A percentile compares a stretch with the other conserved stretches of the same genome.
phyloP scores from a whole-genome alignment of 2,329 filamentous ascomycete genomes.

The Tolypocladium album region DNA sequence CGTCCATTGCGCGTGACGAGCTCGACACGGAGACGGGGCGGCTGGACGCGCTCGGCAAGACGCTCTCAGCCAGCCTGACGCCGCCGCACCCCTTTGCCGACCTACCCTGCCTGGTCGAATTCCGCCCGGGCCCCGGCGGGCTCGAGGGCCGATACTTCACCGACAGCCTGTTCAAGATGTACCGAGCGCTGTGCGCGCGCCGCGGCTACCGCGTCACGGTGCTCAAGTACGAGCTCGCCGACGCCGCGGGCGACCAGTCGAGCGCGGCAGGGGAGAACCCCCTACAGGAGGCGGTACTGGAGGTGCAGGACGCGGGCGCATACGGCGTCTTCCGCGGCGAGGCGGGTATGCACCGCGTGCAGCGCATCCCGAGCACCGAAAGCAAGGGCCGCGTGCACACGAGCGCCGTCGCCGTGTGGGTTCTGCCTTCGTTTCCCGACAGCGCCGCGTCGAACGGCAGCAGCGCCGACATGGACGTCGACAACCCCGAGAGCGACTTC shows the following conservation, averaged over 20 bases:
- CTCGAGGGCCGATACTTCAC: conserved; percentile 88
- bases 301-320: conserved; percentile 64
- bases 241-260: conserved; percentile 46
- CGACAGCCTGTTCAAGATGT: conserved; percentile 82
- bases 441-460: conserved; percentile 32
- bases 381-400: conserved; percentile 88
- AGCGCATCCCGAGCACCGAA: conserved; percentile 86
- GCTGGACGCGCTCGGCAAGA: conserved; percentile 52
- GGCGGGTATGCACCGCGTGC: conserved; percentile 89
- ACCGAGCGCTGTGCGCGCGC: conserved; percentile 64
- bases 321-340: conserved; percentile 79
- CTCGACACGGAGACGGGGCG: conserved; percentile 52
- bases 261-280: conserved; percentile 52
- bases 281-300: conserved; percentile 78
- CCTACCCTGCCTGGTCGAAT: conserved; percentile 82
- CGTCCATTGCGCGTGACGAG: conserved; percentile 71
- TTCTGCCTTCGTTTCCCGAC: conserved; percentile 72
- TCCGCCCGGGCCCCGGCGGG: conserved; percentile 84
- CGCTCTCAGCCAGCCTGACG: conserved; percentile 67
- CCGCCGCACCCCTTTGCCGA: conserved; percentile 84
- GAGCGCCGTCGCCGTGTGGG: conserved; percentile 83
- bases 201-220: conserved; percentile 55
- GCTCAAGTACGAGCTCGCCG: conserved; percentile 70
- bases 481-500: conserved; percentile 84
- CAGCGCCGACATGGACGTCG: conserved; percentile 47